Conservation (phyloP, 2,329 filamentous ascomycete genomes). For the Cladosporium velox region DNA sequence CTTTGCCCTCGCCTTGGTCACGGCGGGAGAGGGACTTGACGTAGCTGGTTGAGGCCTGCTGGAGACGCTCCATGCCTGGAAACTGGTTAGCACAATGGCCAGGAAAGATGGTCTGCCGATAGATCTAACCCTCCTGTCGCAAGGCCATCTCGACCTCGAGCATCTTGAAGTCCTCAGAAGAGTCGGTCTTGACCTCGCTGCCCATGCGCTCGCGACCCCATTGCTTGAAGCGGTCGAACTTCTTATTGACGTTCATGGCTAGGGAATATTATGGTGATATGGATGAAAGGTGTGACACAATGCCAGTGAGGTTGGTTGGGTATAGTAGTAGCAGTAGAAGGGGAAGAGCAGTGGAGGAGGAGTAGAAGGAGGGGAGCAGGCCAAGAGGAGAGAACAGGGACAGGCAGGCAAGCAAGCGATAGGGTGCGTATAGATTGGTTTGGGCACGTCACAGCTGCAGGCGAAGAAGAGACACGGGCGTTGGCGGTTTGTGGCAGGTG, state of each 20-base stretch:
- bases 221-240: constrained; percentile 93
- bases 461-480: neutral
- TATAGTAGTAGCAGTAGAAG: neutral
- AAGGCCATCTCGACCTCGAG: constrained; percentile 89
- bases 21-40: constrained; percentile 85
- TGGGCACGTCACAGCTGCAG: constrained; percentile 6
- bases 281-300: neutral
- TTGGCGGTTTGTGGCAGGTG: neutral
- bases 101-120: neutral
- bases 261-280: neutral
- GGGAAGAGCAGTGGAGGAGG: neutral
- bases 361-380: neutral
- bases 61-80: constrained; percentile 84
- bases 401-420: neutral
- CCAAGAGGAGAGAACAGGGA: neutral
- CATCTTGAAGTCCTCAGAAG: constrained; percentile 87
- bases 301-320: neutral
- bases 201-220: constrained; percentile 98
- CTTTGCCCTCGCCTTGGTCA: constrained; percentile 81
- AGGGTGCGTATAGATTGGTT: neutral
- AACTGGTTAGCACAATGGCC: constrained; percentile 9
- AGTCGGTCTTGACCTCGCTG: constrained; percentile 79
- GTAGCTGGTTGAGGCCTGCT: constrained; percentile 81
- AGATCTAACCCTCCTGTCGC: constrained; percentile 72
- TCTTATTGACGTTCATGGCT: constrained; percentile 69